These are phyloP conservation scores for Tilletiopsis washingtonensis DNA, from an alignment of 1,284 basidiomycete species.

Conservation along the genomic window DNA sequence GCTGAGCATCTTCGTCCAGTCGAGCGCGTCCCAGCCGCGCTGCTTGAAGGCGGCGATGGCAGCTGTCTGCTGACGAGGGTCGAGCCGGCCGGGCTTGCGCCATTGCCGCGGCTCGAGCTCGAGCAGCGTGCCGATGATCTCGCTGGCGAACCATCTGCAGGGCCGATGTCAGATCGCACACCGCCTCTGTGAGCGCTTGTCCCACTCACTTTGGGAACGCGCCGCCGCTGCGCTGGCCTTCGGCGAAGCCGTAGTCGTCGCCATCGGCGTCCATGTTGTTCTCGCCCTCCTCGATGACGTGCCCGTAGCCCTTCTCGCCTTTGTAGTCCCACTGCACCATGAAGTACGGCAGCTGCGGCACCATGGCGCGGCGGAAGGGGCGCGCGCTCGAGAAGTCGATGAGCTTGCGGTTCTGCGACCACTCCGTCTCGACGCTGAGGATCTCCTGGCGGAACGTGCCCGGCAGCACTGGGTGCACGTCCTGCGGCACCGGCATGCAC, in stretches of 20 bases:
- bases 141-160: conserved; percentile 69
- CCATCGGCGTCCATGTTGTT: conserved; percentile 57
- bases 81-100: conserved; percentile 69
- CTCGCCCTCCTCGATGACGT: conserved; percentile 55
- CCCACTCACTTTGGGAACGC: no score
- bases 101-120: conserved; percentile 80
- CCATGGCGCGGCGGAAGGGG: conserved; percentile 54
- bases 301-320: conserved; percentile 67
- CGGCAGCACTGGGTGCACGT: conserved; percentile 72
- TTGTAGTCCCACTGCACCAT: conserved; percentile 97
- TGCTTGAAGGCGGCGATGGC: conserved; percentile 31
- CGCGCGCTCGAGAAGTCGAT: conserved; percentile 71
- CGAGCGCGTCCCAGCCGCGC: conserved; percentile 54
- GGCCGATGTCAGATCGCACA: no score
- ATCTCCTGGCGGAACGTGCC: conserved; percentile 95
- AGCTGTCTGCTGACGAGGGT: conserved; percentile 51
- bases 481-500: conserved; percentile 76
- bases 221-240: conserved; percentile 51
- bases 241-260: conserved; percentile 72
- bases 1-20: conserved; percentile 48
- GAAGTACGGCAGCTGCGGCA: conserved; percentile 94
- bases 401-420: conserved; percentile 92
- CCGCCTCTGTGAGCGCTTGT: no score
- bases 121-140: conserved; percentile 86
- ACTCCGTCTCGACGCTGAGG: conserved; percentile 80